Evolutionary conservation across 441 rosid genomes (phyloP).

Genomic region (Gossypium trilobum): DNA sequence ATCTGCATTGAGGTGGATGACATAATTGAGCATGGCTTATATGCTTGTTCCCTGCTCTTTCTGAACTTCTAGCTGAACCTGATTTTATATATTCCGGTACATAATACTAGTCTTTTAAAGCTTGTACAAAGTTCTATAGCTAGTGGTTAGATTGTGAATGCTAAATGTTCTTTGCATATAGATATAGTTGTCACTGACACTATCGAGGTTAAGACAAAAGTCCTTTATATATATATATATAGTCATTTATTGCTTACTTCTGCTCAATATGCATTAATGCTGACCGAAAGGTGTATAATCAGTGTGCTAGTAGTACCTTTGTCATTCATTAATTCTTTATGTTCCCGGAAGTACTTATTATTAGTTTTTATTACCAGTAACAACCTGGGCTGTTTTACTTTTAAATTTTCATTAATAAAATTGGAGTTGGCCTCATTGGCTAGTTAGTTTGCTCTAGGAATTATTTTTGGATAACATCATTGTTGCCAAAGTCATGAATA

Average conservation of each 20-base stretch:
- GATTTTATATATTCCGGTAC: not conserved
- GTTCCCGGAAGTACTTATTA: not conserved
- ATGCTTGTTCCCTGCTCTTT: not conserved
- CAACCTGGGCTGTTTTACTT: not conserved
- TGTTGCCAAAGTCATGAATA: not conserved
- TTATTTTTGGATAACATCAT: not conserved
- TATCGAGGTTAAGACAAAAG: not conserved
- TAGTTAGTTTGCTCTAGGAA: not conserved
- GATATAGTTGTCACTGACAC: not conserved
- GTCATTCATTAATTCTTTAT: not conserved
- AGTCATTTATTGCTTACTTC: not conserved
- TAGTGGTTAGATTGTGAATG: not conserved
- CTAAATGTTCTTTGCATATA: not conserved
- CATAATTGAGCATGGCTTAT: not conserved
- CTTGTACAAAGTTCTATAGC: not conserved
- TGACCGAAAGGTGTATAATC: not conserved
- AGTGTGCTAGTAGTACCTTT: not conserved
- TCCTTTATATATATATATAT: not conserved
- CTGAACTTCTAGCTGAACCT: not conserved
- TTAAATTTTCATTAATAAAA: not conserved
- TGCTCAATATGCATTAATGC: not conserved
- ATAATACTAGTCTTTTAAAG: not conserved
- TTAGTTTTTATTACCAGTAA: not conserved
- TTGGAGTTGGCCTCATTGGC: not conserved
- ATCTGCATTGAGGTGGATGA: not conserved